Evolutionary conservation across 306 rosid species (phyloP), one percentile per base, ranked within the genome.

Genomic region (Inga laurina): DNA sequence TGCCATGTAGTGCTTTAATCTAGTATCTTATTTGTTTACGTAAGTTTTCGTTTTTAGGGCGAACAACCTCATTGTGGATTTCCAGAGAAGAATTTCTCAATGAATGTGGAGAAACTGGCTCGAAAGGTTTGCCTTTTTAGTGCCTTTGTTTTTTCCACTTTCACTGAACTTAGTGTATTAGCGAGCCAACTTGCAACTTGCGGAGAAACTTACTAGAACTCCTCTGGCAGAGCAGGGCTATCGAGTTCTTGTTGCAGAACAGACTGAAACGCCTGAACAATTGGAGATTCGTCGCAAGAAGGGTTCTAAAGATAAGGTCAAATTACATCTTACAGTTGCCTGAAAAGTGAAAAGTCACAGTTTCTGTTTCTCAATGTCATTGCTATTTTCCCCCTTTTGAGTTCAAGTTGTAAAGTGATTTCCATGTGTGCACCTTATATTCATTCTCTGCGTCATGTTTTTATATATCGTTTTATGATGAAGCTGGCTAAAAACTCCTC

Each of bases 51-150:
- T 87, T 88, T 41, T 70, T 79, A 94, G 99, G 99, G 97, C 76
- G 98, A 94, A 59, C 99, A 94, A 86, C 98, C 99, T 65, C 99
- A 96, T 79, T 94, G 99, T 84, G 99, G 99, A 82, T 96, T 96
- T 89, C 99, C 97, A 11, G 99, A 96, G 88, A 96, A 14, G 86
- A 96, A 94, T 74, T 96, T 96, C 84, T 91, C 98, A 7, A 68
- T 88, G 86, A 90, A 96, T 74, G 88, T 88, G 87, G 97, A 92
- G 90, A 96, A 92, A 87, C 82, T 96, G 78, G 99, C 97, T 72
- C 88, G 91, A 83, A 96, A 96, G 99, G 99, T 94, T 82, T 85
- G 97, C 77, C 74, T 85, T 74, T 24, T 82, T 16, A 37, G 56
- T 84, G 16, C 56, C 75, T 83, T 66, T 2, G 70, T 52, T 35